A percentile compares a stretch with the other conserved stretches of the same genome.
Evolutionary conservation across 257 asterid genomes (phyloP).

Genomic region (Primulina tabacum): DNA sequence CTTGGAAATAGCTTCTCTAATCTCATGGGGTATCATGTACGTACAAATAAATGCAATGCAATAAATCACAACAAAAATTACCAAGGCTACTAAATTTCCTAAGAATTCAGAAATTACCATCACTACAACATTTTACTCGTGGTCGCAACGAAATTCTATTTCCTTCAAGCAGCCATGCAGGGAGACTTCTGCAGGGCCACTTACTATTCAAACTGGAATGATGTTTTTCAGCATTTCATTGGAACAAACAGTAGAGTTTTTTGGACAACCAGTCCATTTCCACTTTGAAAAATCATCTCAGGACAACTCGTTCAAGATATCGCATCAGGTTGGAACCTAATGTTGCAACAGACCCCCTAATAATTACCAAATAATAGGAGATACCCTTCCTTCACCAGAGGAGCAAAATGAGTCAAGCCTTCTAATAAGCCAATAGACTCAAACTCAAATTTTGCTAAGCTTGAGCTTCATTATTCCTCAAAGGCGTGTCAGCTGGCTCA

Average conservation of each 20-base stretch:
- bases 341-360: background rate
- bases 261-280: background rate
- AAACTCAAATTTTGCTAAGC: background rate
- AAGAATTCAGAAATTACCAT: background rate
- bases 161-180: background rate
- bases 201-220: background rate
- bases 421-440: background rate
- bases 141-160: background rate
- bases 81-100: background rate
- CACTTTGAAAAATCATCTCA: background rate
- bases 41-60: background rate
- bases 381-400: background rate
- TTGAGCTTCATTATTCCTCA: background rate
- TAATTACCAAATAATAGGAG: background rate
- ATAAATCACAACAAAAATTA: slow-evolving; percentile 9
- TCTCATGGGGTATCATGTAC: background rate
- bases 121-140: background rate
- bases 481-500: background rate
- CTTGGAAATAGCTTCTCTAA: slow-evolving; percentile 4
- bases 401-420: background rate
- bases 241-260: background rate
- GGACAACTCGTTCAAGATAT: background rate
- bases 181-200: background rate
- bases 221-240: background rate
- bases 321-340: background rate